Evolutionary conservation across 495 filamentous ascomycete species (phyloP).

Genomic region (Penicillium malachiteum): DNA sequence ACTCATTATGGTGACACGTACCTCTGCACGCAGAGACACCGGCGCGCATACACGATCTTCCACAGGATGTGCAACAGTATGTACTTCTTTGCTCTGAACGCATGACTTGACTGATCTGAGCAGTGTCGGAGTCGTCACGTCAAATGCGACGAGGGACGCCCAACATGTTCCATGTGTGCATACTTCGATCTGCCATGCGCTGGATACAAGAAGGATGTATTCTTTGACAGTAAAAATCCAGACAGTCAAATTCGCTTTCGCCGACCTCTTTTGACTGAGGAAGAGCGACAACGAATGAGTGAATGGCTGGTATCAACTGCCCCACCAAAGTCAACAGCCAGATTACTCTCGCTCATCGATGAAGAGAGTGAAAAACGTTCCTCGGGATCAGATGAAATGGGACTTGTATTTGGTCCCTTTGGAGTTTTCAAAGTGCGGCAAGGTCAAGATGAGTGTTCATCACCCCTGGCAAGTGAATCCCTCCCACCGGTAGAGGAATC

Average conservation of each 20-base stretch:
- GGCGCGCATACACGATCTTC: constrained; percentile 14
- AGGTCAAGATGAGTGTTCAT: neutral
- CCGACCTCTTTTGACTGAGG: constrained; percentile 24
- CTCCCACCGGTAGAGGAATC: neutral
- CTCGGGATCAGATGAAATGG: neutral
- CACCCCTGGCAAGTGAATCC: neutral
- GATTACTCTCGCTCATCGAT: constrained; percentile 14
- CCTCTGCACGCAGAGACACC: constrained; percentile 1
- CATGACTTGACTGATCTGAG: neutral
- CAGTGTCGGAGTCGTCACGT: constrained; percentile 27
- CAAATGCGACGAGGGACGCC: constrained; percentile 29
- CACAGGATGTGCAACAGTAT: constrained; percentile 19
- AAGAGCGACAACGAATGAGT: constrained; percentile 24
- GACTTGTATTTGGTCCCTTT: constrained; percentile 16
- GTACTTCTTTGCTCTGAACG: neutral
- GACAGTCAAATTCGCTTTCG: constrained; percentile 23
- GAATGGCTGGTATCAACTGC: constrained; percentile 19
- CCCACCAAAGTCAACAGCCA: constrained; percentile 11
- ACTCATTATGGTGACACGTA: constrained; percentile 3
- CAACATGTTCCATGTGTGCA: constrained; percentile 24
- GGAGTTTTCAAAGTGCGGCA: constrained; percentile 16
- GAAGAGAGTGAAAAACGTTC: constrained; percentile 11
- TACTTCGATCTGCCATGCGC: constrained; percentile 13
- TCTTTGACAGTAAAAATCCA: constrained; percentile 20
- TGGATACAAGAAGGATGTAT: constrained; percentile 26